Evolutionary conservation across 2,329 filamentous ascomycete species (phyloP), one percentile per base, ranked within the genome.

Genomic region (Fusarium bactridioides): DNA sequence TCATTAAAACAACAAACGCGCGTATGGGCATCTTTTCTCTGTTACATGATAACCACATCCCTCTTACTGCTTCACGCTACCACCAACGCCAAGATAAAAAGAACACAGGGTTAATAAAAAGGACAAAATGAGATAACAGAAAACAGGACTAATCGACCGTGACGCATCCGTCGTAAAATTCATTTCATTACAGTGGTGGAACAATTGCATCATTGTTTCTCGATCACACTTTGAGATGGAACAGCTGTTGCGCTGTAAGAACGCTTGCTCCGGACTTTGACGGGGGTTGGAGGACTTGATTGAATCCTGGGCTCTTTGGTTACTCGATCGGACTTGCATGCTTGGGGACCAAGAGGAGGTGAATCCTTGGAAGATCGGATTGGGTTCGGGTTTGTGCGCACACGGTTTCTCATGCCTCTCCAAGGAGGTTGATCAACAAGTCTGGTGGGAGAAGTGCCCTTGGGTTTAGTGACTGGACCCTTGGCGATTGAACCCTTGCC

Each of bases 81-180:
- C 73, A 72, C 72, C 71, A 78, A 79, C 77, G 75, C 75, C 77
- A 61, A 56, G 59, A 33, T 54, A 38, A 66, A 54, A 63, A 67
- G 57, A 21, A 25, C 33, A 25, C 13, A 69, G 59, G 51, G 38
- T 41, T 41, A 67, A 57, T 56, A 47, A 43, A 58, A 25, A 25
- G 7, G 11, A n/a, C 29, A 55, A 43, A 61, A 58, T 11, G 48
- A 35, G 29, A 25, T 25, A 53, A 50, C 45, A 35, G 56, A 37
- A 55, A 67, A 61, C 44, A 60, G 51, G 35, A 45, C 55, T 56
- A 45, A 60, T 69, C 45, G 55, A 73, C 50, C 68, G 65, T 75
- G 51, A 57, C 62, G 44, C 66, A 73, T 73, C 47, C 56, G 44
- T 77, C 75, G 53, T 77, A 27, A 72, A 74, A 51, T 44, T 73